Conservation (phyloP, 2,329 filamentous ascomycete species). For the Samsoniella hepiali region DNA sequence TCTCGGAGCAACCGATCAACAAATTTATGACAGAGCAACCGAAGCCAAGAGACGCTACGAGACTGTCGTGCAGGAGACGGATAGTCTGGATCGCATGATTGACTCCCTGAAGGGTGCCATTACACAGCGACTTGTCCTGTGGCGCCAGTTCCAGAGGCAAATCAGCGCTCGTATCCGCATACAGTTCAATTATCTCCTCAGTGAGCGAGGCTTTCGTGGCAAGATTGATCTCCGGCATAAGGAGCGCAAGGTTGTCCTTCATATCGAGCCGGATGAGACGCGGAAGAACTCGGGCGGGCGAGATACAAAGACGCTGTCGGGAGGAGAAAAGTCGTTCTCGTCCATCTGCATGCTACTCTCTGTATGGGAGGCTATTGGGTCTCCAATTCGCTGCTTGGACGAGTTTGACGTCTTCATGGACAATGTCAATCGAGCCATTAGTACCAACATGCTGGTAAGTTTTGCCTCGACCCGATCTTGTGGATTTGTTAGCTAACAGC, state of each 20-base stretch:
- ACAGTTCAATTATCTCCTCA: constrained; percentile 84
- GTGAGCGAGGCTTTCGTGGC: constrained; percentile 85
- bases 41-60: constrained; percentile 42
- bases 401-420: constrained; percentile 99
- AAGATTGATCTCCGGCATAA: constrained; percentile 75
- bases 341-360: constrained; percentile 90
- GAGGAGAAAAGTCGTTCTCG: constrained; percentile 96
- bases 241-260: constrained; percentile 70
- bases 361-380: constrained; percentile 98
- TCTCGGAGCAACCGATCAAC: constrained; percentile 61
- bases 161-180: constrained; percentile 84
- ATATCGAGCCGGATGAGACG: constrained; percentile 70
- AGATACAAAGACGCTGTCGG: constrained; percentile 87
- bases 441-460: constrained; percentile 87
- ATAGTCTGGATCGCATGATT: constrained; percentile 41
- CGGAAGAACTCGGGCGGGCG: constrained; percentile 67
- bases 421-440: constrained; percentile 87
- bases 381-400: constrained; percentile 88
- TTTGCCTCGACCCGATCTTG: not conserved
- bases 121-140: constrained; percentile 66
- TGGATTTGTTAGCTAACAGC: not conserved
- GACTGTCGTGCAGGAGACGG: constrained; percentile 41
- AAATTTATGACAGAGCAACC: constrained; percentile 54
- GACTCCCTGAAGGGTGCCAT: constrained; percentile 56
- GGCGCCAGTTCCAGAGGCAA: constrained; percentile 74